These are phyloP conservation scores for Zasmidium cellare DNA, from an alignment of 2,329 filamentous ascomycete species.

Conservation along the genomic window DNA sequence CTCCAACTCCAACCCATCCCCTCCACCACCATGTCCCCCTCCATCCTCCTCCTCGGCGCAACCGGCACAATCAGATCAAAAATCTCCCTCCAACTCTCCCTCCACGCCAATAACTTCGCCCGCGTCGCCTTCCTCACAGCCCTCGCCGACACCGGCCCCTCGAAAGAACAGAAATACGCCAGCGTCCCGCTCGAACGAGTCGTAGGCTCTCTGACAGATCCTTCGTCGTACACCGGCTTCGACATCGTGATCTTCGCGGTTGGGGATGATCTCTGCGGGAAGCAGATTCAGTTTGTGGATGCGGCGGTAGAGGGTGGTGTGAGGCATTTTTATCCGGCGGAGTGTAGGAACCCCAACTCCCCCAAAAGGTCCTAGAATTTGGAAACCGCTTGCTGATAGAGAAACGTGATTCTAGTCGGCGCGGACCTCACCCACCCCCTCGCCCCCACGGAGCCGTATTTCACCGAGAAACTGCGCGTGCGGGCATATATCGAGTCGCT, in stretches of 20 bases:
- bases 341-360: neutral
- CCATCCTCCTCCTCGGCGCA: neutral
- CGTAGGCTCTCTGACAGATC: neutral
- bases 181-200: neutral
- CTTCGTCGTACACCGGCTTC: neutral
- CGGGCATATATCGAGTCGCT: neutral
- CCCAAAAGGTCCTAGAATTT: too few relatives aligned
- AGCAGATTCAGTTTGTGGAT: neutral
- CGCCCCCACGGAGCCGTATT: neutral
- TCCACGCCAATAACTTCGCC: neutral
- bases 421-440: neutral
- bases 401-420: neutral
- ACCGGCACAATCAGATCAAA: neutral
- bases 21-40: neutral
- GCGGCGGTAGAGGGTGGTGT: neutral
- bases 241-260: neutral
- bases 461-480: neutral
- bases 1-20: too few relatives aligned
- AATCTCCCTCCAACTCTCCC: neutral
- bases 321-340: neutral
- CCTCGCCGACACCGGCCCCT: neutral
- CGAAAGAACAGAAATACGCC: neutral
- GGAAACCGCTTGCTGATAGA: too few relatives aligned
- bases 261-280: neutral
- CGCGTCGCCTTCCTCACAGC: neutral